These are phyloP conservation scores for Fusarium pseudocircinatum DNA, from an alignment of 2,329 filamentous ascomycete species.

Conservation along the genomic window DNA sequence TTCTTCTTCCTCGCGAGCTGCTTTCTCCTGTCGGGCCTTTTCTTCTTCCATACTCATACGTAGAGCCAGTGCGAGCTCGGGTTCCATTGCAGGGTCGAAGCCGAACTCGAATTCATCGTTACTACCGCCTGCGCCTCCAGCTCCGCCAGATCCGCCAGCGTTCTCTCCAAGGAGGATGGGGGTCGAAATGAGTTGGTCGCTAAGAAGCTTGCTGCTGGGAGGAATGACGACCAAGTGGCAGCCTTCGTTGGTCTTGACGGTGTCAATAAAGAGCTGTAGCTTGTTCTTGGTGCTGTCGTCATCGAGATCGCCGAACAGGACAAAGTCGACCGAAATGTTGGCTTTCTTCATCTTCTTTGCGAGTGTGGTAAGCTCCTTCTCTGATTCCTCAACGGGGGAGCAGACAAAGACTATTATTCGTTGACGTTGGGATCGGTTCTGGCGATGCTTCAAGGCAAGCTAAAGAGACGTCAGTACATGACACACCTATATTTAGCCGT, in stretches of 20 bases:
- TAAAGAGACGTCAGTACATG: constrained; percentile 52
- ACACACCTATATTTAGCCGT: not conserved
- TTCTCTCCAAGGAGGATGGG: constrained; percentile 90
- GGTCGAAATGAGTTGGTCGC: constrained; percentile 88
- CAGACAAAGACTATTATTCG: constrained; percentile 97
- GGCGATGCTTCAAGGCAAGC: constrained; percentile 96
- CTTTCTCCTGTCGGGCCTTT: constrained; percentile 90
- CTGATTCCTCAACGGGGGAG: constrained; percentile 88
- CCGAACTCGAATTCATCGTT: constrained; percentile 78
- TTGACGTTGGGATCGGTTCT: constrained; percentile 96
- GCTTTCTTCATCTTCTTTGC: constrained; percentile 99
- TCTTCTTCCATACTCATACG: constrained; percentile 99
- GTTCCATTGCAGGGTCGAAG: constrained; percentile 90
- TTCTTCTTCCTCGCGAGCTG: constrained; percentile 78
- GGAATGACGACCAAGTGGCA: constrained; percentile 92
- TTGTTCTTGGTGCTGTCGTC: constrained; percentile 91
- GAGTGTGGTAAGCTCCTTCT: constrained; percentile 87
- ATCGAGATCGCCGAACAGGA: constrained; percentile 93
- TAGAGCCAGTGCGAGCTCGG: constrained; percentile 91
- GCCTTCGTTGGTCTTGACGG: constrained; percentile 89
- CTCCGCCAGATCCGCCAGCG: constrained; percentile 64
- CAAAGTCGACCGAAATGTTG: constrained; percentile 91
- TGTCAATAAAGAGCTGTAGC: constrained; percentile 91
- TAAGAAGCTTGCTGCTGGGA: constrained; percentile 89
- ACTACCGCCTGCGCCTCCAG: constrained; percentile 67